These are phyloP conservation scores for Chaetomidium leptoderma DNA, from an alignment of 495 filamentous ascomycete species.

Conservation along the genomic window DNA sequence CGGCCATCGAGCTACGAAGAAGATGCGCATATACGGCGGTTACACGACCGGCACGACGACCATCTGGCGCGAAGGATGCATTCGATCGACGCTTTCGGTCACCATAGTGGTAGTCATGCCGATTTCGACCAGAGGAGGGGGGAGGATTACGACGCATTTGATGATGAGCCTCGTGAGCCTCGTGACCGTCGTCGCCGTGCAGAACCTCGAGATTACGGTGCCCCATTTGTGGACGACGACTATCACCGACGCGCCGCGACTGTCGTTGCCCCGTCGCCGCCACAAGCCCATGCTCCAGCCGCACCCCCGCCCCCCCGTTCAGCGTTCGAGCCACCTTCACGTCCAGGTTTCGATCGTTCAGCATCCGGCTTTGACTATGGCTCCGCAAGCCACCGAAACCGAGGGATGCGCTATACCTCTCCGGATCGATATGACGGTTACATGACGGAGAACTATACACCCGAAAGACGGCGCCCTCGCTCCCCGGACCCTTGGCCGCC, in stretches of 20 bases:
- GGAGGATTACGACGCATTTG: constrained; percentile 22
- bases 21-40: constrained; percentile 46
- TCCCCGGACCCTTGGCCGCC: constrained; percentile 18
- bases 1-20: constrained; percentile 49
- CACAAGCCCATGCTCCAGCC: constrained; percentile 21
- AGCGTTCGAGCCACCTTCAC: constrained; percentile 27
- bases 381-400: constrained; percentile 30
- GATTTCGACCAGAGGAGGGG: constrained; percentile 8
- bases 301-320: constrained; percentile 35
- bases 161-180: constrained; percentile 38
- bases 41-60: constrained; percentile 56
- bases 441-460: constrained; percentile 9
- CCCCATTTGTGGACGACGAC: constrained; percentile 37
- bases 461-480: constrained; percentile 6
- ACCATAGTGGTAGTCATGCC: constrained; percentile 21
- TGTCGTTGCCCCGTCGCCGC: constrained; percentile 36
- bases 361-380: constrained; percentile 36
- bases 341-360: constrained; percentile 34
- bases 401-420: constrained; percentile 31
- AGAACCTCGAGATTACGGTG: constrained; percentile 8
- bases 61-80: constrained; percentile 52
- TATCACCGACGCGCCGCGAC: constrained; percentile 40
- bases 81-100: constrained; percentile 41
- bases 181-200: constrained; percentile 36
- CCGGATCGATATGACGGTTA: constrained; percentile 24